phyloP scores from a whole-genome alignment of 2,329 filamentous ascomycete genomes.

The Botrytis fragariae region DNA sequence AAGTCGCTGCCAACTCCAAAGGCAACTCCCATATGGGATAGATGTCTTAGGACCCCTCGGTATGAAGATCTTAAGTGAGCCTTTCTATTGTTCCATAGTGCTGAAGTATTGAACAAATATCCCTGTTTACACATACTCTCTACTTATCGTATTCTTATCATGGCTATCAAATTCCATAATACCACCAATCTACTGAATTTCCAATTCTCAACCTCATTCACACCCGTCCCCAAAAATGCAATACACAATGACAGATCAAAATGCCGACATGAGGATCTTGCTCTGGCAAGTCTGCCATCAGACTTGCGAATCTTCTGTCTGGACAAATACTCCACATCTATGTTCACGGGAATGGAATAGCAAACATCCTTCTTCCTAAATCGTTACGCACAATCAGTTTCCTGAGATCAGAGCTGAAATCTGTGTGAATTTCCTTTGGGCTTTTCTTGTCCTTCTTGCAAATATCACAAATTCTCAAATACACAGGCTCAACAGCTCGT shows the following conservation, averaged over 20 bases:
- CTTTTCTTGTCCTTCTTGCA: background rate
- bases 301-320: background rate
- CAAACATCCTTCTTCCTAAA: background rate
- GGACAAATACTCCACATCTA: background rate
- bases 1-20: background rate
- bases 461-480: background rate
- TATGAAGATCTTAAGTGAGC: background rate
- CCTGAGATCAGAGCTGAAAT: background rate
- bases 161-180: background rate
- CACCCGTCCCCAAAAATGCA: background rate
- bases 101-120: background rate
- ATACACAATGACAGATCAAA: background rate
- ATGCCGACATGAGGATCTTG: background rate
- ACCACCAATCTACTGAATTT: background rate
- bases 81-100: background rate
- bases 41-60: background rate
- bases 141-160: background rate
- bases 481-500: background rate
- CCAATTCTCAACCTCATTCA: background rate
- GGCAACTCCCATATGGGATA: background rate
- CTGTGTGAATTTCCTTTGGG: too few relatives aligned
- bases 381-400: background rate
- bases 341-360: background rate
- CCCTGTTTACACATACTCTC: background rate
- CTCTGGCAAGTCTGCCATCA: background rate